phyloP scores from a whole-genome alignment of 2,329 filamentous ascomycete species.

The Metarhizium brunneum region DNA sequence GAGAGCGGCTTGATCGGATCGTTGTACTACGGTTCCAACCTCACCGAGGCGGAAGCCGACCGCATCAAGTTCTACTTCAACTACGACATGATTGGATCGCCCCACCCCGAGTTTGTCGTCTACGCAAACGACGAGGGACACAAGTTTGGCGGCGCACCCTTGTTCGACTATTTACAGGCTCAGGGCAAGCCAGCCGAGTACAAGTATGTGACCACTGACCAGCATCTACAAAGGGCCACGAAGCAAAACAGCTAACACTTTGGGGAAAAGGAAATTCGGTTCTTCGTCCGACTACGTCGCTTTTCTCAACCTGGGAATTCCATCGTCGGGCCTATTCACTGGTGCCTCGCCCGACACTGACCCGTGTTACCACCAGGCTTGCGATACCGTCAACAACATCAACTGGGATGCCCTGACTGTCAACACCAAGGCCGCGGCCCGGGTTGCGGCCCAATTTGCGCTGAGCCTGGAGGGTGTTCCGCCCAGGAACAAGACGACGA shows the following conservation, averaged over 20 bases:
- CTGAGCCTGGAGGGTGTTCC: conserved; percentile 26
- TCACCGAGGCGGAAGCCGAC: conserved; percentile 29
- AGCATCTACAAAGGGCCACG: too few species aligned
- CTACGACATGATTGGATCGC: conserved; percentile 59
- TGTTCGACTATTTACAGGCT: conserved; percentile 21
- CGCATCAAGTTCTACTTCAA: conserved; percentile 61
- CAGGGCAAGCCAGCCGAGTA: conserved; percentile 19
- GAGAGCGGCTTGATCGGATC: conserved; percentile 35
- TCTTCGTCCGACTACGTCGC: conserved; percentile 27
- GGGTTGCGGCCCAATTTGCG: conserved; percentile 35
- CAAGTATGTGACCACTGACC: conserved; percentile 9
- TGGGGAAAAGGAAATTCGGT: conserved; percentile 18
- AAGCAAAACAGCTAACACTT: background rate
- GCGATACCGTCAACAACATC: conserved; percentile 31
- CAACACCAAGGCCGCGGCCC: conserved; percentile 37
- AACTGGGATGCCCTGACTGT: conserved; percentile 29
- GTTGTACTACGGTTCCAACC: conserved; percentile 26
- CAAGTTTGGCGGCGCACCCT: conserved; percentile 18
- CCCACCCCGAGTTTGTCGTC: conserved; percentile 27
- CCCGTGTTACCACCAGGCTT: conserved; percentile 28
- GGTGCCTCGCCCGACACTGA: conserved; percentile 24
- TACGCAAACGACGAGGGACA: conserved; percentile 31
- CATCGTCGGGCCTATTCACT: conserved; percentile 28
- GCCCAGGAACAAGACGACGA: conserved; percentile 18
- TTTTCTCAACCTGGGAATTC: conserved; percentile 27